phyloP scores from a whole-genome alignment of 305 asterid genomes.

The Nicotiana rustica region DNA sequence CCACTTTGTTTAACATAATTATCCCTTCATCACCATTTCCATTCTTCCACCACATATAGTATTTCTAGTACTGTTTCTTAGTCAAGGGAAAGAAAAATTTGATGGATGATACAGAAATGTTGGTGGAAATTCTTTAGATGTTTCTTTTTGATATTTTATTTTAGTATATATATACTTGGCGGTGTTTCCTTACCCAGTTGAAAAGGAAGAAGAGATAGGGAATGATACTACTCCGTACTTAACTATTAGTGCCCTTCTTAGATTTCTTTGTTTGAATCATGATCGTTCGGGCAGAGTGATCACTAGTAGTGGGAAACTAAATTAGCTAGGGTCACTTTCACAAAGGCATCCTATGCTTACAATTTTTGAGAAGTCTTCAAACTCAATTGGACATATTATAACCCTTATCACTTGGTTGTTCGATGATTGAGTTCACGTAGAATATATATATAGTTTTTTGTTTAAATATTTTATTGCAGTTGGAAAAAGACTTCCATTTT shows the following conservation, averaged over 20 bases:
- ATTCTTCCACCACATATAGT: too few species aligned
- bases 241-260: neutral
- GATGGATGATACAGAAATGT: too few species aligned
- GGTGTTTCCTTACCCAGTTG: neutral
- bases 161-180: neutral
- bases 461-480: neutral
- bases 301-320: neutral
- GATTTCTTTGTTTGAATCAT: neutral
- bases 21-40: neutral
- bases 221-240: neutral
- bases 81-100: neutral
- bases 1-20: neutral
- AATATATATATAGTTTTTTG: neutral
- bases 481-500: constrained; percentile 7
- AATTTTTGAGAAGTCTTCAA: neutral
- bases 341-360: neutral
- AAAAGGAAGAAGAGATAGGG: neutral
- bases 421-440: neutral
- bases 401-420: neutral
- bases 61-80: neutral
- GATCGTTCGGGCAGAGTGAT: neutral
- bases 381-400: neutral
- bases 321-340: constrained; percentile 28
- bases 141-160: too few species aligned
- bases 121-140: too few species aligned